phyloP scores from a whole-genome alignment of 495 filamentous ascomycete genomes.

The Hyaloscypha finlandica region DNA sequence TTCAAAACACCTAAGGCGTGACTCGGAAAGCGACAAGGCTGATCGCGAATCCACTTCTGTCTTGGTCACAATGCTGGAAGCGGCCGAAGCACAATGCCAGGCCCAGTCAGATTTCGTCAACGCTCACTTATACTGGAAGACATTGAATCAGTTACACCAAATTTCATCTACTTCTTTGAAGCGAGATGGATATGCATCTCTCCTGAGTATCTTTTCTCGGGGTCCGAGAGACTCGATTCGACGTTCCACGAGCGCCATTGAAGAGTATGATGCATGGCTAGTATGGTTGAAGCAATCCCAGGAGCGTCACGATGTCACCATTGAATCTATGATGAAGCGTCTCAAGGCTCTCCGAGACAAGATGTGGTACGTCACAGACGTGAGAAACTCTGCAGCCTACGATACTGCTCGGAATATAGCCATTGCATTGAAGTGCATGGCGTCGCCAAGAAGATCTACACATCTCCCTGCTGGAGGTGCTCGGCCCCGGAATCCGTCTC shows the following conservation, averaged over 20 bases:
- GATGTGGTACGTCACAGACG: slow-evolving; percentile 99
- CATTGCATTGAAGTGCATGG: slow-evolving; percentile 90
- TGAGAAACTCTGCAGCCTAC: slow-evolving; percentile 86
- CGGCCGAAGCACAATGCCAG: slow-evolving; percentile 64
- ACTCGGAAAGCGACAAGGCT: slow-evolving; percentile 26
- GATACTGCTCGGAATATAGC: slow-evolving; percentile 88
- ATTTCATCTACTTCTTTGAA: slow-evolving; percentile 64
- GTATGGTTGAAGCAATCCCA: slow-evolving; percentile 75
- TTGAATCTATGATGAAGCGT: slow-evolving; percentile 67
- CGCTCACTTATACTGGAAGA: slow-evolving; percentile 70
- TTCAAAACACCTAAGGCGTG: slow-evolving; percentile 18
- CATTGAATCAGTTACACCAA: slow-evolving; percentile 61
- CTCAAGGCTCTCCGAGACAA: slow-evolving; percentile 78
- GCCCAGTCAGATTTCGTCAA: slow-evolving; percentile 70
- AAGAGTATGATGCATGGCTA: slow-evolving; percentile 75
- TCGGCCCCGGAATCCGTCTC: slow-evolving; percentile 43
- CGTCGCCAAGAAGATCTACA: slow-evolving; percentile 56
- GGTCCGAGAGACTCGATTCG: slow-evolving; percentile 69
- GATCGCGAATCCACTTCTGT: slow-evolving; percentile 43
- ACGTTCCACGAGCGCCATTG: slow-evolving; percentile 63
- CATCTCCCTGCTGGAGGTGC: slow-evolving; percentile 16
- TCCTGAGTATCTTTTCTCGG: slow-evolving; percentile 71
- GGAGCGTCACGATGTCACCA: slow-evolving; percentile 64
- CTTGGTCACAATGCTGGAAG: slow-evolving; percentile 68
- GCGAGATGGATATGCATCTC: slow-evolving; percentile 63